phyloP scores from a whole-genome alignment of 306 rosid species.

The Malus sylvestris region DNA sequence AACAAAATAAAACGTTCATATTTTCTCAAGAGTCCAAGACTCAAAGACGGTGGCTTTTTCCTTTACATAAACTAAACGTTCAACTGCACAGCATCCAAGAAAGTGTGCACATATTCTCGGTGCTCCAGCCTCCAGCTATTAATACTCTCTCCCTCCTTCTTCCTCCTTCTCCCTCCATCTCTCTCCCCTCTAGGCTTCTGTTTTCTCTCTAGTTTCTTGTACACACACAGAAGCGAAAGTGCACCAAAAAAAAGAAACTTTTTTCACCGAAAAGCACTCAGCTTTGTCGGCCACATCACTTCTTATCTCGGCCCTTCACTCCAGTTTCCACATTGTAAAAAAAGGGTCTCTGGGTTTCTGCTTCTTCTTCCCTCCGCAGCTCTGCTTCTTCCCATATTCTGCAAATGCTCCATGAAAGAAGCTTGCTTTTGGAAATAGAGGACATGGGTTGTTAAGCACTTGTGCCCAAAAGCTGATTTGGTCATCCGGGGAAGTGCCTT shows the following conservation, averaged over 20 bases:
- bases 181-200: background rate
- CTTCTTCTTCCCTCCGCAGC: conserved; percentile 10
- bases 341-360: conserved; percentile 19
- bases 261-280: conserved; percentile 33
- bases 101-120: conserved; percentile 31
- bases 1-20: conserved; percentile 66
- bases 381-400: background rate
- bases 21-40: conserved; percentile 7
- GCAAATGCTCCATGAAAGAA: conserved; percentile 9
- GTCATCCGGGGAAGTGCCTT: conserved; percentile 12
- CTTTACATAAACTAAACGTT: conserved; percentile 40
- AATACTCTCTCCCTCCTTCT: conserved; percentile 21
- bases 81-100: conserved; percentile 55
- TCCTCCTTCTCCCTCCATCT: background rate
- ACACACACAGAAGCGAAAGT: conserved; percentile 10
- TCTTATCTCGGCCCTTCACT: conserved; percentile 8
- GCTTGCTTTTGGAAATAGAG: conserved; percentile 29
- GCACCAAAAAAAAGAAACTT: conserved; percentile 27
- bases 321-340: conserved; percentile 4
- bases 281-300: conserved; percentile 31
- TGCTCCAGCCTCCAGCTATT: conserved; percentile 7
- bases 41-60: background rate
- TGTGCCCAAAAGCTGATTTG: conserved; percentile 15
- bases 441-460: conserved; percentile 22
- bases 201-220: background rate